Percentiles rank a stretch among this genome's conserved stretches.
phyloP scores from a whole-genome alignment of 2,329 filamentous ascomycete species.

The Aspergillus costaricaensis region DNA sequence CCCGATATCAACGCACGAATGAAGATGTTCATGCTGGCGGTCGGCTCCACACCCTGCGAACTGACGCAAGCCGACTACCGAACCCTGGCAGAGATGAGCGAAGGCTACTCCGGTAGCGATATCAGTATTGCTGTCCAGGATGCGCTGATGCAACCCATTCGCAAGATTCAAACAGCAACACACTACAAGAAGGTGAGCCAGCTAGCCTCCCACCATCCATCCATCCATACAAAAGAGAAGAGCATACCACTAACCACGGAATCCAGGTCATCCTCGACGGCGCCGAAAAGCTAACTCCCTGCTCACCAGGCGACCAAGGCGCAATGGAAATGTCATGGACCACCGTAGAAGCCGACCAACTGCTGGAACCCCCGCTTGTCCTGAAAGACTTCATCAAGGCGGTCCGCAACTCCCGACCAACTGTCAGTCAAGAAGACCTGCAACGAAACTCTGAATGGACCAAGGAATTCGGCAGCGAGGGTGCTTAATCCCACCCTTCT shows the following conservation, averaged over 20 bases:
- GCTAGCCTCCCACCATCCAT: too few species aligned
- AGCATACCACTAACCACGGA: slow-evolving; percentile 10
- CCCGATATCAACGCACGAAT: slow-evolving; percentile 85
- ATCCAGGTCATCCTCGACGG: slow-evolving; percentile 72
- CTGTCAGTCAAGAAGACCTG: slow-evolving; percentile 85
- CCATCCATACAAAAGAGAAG: neutral
- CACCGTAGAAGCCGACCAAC: slow-evolving; percentile 76
- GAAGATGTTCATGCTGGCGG: slow-evolving; percentile 91
- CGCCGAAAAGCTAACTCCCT: slow-evolving; percentile 68
- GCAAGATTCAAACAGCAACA: slow-evolving; percentile 95
- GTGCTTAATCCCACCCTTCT: slow-evolving; percentile 50
- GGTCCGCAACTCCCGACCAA: slow-evolving; percentile 83
- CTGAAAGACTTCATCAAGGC: slow-evolving; percentile 94
- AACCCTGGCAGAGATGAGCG: slow-evolving; percentile 75
- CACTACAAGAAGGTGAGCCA: slow-evolving; percentile 85
- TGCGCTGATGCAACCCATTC: slow-evolving; percentile 93
- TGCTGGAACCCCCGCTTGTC: slow-evolving; percentile 82
- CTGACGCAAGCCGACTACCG: slow-evolving; percentile 76
- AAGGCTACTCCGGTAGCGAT: slow-evolving; percentile 95
- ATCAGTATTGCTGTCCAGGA: slow-evolving; percentile 95
- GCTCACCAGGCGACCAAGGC: slow-evolving; percentile 84
- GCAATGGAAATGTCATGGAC: slow-evolving; percentile 95
- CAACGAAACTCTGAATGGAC: slow-evolving; percentile 89
- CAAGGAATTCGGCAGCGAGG: slow-evolving; percentile 91
- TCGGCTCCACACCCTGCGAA: slow-evolving; percentile 90